Evolutionary conservation across 116 monocot genomes (phyloP).

Genomic region (Iris pallida): DNA sequence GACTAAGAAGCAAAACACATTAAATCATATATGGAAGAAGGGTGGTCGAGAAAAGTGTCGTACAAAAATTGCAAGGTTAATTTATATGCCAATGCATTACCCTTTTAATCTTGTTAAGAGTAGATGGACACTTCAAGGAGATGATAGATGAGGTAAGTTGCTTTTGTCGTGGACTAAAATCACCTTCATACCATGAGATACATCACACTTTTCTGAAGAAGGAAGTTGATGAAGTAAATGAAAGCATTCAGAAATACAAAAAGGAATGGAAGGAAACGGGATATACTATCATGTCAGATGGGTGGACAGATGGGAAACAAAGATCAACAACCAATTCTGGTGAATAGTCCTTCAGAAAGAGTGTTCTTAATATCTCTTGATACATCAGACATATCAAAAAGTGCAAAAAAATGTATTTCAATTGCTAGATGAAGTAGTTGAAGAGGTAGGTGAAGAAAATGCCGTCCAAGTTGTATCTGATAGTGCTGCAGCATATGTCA

Average conservation of each 20-base stretch:
- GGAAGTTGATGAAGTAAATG: not conserved
- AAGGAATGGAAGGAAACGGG: not conserved
- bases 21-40: too few relatives aligned
- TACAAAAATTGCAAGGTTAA: too few relatives aligned
- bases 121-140: too few relatives aligned
- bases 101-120: too few relatives aligned
- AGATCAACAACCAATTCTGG: not conserved
- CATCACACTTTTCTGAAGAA: not conserved
- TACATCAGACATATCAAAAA: not conserved
- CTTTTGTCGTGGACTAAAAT: not conserved
- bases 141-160: too few relatives aligned
- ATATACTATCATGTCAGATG: constrained; percentile 2
- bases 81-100: too few relatives aligned
- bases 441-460: not conserved
- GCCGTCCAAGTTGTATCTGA: not conserved
- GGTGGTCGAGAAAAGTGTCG: too few relatives aligned
- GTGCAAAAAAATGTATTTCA: not conserved
- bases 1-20: too few relatives aligned
- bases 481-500: not conserved
- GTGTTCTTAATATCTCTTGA: not conserved
- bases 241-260: not conserved
- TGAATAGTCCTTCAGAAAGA: not conserved
- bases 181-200: constrained; percentile 1
- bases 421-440: not conserved
- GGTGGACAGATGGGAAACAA: not conserved